Percentiles rank a stretch among this genome's conserved stretches.
phyloP scores from a whole-genome alignment of 1,284 basidiomycete genomes.

The Anthracocystis panici-leucophaei region DNA sequence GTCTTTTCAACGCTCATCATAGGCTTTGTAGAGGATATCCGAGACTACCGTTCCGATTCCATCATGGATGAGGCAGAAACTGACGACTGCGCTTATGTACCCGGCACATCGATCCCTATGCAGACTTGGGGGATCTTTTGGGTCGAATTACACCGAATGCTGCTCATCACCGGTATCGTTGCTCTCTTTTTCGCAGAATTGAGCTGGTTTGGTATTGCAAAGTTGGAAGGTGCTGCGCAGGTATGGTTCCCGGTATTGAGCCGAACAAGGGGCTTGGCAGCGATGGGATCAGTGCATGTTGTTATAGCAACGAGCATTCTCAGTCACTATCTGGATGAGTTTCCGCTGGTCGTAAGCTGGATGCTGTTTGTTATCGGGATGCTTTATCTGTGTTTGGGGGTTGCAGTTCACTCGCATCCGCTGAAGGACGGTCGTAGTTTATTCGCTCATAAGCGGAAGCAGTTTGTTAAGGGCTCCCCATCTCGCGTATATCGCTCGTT shows the following conservation, averaged over 20 bases:
- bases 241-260: slow-evolving; percentile 50
- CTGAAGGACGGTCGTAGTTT: slow-evolving; percentile 36
- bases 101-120: slow-evolving; percentile 55
- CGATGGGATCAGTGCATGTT: slow-evolving; percentile 51
- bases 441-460: slow-evolving; percentile 14
- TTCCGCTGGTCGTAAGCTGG: slow-evolving; percentile 55
- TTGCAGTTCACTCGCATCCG: slow-evolving; percentile 14
- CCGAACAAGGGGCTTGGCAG: slow-evolving; percentile 29
- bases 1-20: slow-evolving; percentile 47
- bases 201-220: slow-evolving; percentile 38
- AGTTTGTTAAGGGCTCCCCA: slow-evolving; percentile 5
- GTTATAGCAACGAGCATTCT: slow-evolving; percentile 40
- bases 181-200: slow-evolving; percentile 42
- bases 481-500: slow-evolving; percentile 11
- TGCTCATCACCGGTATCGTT: slow-evolving; percentile 33
- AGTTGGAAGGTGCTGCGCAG: slow-evolving; percentile 23
- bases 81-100: slow-evolving; percentile 52
- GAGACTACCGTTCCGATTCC: slow-evolving; percentile 29
- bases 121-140: slow-evolving; percentile 63
- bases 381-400: slow-evolving; percentile 29
- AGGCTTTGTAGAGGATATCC: slow-evolving; percentile 39
- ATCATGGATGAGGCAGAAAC: slow-evolving; percentile 25
- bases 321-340: slow-evolving; percentile 46
- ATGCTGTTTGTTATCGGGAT: slow-evolving; percentile 52
- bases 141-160: slow-evolving; percentile 50